phyloP scores from a whole-genome alignment of 2,329 filamentous ascomycete species.

The Chalaropsis thielavioides region DNA sequence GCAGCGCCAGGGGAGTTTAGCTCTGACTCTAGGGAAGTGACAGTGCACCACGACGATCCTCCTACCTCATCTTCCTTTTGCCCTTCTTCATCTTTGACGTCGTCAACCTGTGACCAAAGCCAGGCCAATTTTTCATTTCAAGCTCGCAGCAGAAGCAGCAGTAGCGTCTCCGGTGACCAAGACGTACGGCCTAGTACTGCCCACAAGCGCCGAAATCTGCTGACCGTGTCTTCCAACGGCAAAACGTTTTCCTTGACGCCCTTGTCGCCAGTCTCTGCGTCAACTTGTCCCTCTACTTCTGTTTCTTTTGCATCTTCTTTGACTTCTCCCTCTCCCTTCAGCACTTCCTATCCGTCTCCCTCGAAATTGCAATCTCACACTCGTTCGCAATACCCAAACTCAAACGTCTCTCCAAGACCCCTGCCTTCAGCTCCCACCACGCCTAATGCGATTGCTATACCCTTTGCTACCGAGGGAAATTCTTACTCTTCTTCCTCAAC shows the following conservation, averaged over 20 bases:
- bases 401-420: constrained; percentile 9
- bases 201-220: constrained; percentile 28
- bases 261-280: constrained; percentile 22
- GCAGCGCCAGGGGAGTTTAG: not conserved
- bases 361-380: constrained; percentile 7
- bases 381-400: constrained; percentile 11
- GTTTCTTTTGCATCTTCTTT: constrained; percentile 16
- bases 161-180: constrained; percentile 2
- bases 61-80: constrained; percentile 15
- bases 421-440: constrained; percentile 14
- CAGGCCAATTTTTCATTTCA: constrained; percentile 6
- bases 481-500: constrained; percentile 8
- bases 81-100: constrained; percentile 3
- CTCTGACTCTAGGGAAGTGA: constrained; percentile 8
- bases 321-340: constrained; percentile 19
- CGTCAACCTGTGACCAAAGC: constrained; percentile 3
- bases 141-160: not conserved
- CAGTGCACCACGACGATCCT: constrained; percentile 7
- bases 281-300: constrained; percentile 14
- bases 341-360: constrained; percentile 11
- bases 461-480: not conserved
- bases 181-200: constrained; percentile 13
- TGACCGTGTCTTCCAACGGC: constrained; percentile 37
- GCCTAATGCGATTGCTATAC: constrained; percentile 10
- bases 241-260: constrained; percentile 42